Base-by-base conservation (phyloP, 495 filamentous ascomycete species). In the Cudoniella acicularis region DNA sequence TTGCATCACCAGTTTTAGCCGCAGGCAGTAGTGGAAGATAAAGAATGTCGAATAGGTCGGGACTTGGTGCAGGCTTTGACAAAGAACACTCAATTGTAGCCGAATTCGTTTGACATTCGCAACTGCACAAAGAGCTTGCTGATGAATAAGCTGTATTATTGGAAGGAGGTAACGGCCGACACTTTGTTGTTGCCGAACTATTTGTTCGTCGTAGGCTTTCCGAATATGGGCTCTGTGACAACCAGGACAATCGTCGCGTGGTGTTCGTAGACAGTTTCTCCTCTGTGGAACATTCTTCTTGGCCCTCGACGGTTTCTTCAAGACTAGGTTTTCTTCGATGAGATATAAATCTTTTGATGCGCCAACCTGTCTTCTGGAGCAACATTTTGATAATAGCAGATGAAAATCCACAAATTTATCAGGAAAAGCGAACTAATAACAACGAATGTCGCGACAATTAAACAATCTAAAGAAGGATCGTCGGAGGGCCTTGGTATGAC, bases 81-180 rank as follows among this genome's bases (percentile, higher is more conserved):
- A 64, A 64, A 62, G 62, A 59, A 36, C 16, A 10, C 23, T 27
- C 41, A 23, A n/a, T 59, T 54, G 56, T 18, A 58, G 59, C 40
- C 59, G 64, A 25, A 58, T 64, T 64, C 40, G 51, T 41, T 56
- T 66, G 62, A 62, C 68, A 71, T 21, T 80, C 73, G 54, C 61
- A 75, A 48, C 70, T 77, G 69, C 68, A 73, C 63, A 79, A 74
- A 67, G 77, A 82, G 54, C 73, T 76, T 20, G 68, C 67, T 18
- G 76, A 81, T 18, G 78, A 77, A 56, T 73, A 69, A 18, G 75
- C 74, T 17, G 73, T 77, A 42, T 43, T 21, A n/a, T 3, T 54
- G 25, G 27, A 2, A 18, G 48, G 53, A 20, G 26, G 43, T 22
- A 52, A 17, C 25, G 52, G 47, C 10, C 18, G 20, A 20, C 23